Evolutionary conservation across 768 basidiomycete genomes (phyloP), one percentile per base, ranked within the genome.

Genomic region (Leccinum barrowsii): DNA sequence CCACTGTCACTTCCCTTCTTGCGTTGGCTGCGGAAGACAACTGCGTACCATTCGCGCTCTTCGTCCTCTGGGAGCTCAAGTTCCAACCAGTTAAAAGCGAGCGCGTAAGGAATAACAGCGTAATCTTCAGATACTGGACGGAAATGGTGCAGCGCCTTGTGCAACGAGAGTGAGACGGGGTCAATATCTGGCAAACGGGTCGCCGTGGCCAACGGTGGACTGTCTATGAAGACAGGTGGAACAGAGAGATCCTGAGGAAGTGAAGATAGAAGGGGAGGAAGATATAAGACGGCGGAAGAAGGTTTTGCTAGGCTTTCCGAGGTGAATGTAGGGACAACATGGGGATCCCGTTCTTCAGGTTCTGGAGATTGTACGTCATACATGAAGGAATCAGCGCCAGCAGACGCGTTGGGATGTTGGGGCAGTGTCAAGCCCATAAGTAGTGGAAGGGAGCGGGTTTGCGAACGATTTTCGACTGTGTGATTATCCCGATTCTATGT

Each of bases 11-110:
- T 89, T 22, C 84, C 90, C 7, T 76, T 73, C 66, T 84, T 86
- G 26, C 95, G 81, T 63, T 82, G 83, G 61, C 89, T 91, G 12
- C 92, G 81, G 74, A 98, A 98, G 15, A 85, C 92, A 11, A 98
- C 96, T 60, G 86, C 86, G 69, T 96, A 98, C 92, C 90, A 97
- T 57, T 93, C 90, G 40, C 91, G 77, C 63, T 90, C 89, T 49
- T 89, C 85, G 3, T 87, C 81, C 53, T 76, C 75, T 2, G 88
- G 87, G 13, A 96, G 78, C 4, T 71, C 67, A 2, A 96, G 76
- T 48, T 89, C 81, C 17, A 72, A 66, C 94, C 94, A 98, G 71
- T 97, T 97, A 78, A 98, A 98, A 2, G 92, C 90, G 26, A 85
- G 77, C 2, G 75, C 75, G 65, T 96, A 98, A 5, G 84, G 77